Evolutionary conservation across 108 stramenopile genomes (phyloP).

Genomic region (Skeletonema potamos): DNA sequence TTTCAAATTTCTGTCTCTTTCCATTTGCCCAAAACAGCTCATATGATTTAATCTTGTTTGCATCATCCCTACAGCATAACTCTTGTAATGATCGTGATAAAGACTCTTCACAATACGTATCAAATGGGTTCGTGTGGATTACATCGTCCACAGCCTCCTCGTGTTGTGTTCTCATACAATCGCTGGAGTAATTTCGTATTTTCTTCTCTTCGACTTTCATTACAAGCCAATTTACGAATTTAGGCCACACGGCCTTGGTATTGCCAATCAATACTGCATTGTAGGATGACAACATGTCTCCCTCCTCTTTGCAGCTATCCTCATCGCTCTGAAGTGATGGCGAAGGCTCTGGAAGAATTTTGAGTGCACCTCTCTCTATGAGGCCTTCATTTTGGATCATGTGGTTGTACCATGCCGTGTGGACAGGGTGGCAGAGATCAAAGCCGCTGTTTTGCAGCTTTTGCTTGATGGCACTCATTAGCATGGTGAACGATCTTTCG

Average conservation of each 20-base stretch:
- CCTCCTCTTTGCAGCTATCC: background rate
- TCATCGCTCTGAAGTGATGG: background rate
- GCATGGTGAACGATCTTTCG: too few species aligned
- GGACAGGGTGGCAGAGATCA: conserved; percentile 47
- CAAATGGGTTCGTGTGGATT: conserved; percentile 22
- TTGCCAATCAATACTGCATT: conserved; percentile 56
- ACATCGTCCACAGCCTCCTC: conserved; percentile 5
- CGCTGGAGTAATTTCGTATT: background rate
- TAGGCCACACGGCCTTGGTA: conserved; percentile 45
- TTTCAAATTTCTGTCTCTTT: conserved; percentile 9
- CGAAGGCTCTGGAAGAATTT: conserved; percentile 35
- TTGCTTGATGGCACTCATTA: background rate
- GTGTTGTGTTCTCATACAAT: background rate
- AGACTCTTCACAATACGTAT: conserved; percentile 27
- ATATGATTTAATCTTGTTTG: conserved; percentile 9
- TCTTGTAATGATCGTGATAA: conserved; percentile 1
- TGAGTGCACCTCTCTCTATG: conserved; percentile 35
- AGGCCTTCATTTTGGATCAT: conserved; percentile 46
- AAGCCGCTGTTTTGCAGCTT: conserved; percentile 12
- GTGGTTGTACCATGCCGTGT: conserved; percentile 49
- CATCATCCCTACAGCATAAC: background rate
- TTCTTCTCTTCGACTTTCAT: conserved; percentile 12
- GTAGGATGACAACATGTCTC: background rate
- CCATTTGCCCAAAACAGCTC: conserved; percentile 48
- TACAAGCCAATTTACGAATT: conserved; percentile 45